Evolutionary conservation across 495 filamentous ascomycete species (phyloP).

Genomic region (Lophiostoma macrostomum): DNA sequence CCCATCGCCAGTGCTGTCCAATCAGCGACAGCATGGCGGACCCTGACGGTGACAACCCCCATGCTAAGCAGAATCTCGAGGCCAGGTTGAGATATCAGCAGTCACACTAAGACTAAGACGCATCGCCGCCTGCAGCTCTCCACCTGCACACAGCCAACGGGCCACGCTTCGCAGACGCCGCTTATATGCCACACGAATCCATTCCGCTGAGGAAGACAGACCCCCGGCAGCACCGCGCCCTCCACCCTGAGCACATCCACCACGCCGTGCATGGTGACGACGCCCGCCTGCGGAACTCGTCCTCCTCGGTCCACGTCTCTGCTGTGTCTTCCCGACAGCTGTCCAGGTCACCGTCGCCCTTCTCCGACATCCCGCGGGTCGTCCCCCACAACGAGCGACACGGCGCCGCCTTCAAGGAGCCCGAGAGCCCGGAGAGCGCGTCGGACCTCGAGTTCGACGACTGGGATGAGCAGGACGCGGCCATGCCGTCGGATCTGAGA

Average conservation of each 20-base stretch:
- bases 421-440: slow-evolving; percentile 17
- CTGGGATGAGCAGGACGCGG: slow-evolving; percentile 35
- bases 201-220: slow-evolving; percentile 21
- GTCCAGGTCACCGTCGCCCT: slow-evolving; percentile 27
- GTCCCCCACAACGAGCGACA: neutral
- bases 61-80: too few species aligned
- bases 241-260: too few species aligned
- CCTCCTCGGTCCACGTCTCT: slow-evolving; percentile 12
- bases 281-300: neutral
- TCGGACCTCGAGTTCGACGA: slow-evolving; percentile 35
- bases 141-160: neutral
- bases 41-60: too few species aligned
- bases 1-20: too few species aligned
- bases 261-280: too few species aligned
- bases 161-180: slow-evolving; percentile 1
- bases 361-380: slow-evolving; percentile 12
- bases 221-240: slow-evolving; percentile 6
- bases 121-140: neutral
- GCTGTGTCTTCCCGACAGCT: slow-evolving; percentile 21
- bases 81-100: slow-evolving; percentile 11
- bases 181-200: slow-evolving; percentile 30
- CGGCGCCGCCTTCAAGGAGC: slow-evolving; percentile 5
- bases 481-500: slow-evolving; percentile 33
- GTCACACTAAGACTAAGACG: slow-evolving; percentile 16
- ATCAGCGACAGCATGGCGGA: neutral